Conservation (phyloP, 2,329 filamentous ascomycete species). For the Colletotrichum sp. region DNA sequence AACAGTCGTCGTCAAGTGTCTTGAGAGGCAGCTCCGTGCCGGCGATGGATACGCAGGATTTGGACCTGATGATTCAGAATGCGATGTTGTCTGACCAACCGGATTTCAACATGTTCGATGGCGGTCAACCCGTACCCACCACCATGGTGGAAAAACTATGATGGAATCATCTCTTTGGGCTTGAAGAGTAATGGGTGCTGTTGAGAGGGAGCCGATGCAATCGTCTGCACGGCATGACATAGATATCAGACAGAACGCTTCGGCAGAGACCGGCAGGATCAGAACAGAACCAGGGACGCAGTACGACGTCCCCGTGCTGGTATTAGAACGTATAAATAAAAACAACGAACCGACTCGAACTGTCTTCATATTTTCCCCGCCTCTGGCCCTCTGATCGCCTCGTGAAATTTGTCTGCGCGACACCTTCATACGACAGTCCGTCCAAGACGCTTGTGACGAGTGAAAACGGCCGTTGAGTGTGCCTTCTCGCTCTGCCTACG, state of each 20-base stretch:
- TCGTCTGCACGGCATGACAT: neutral
- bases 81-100: neutral
- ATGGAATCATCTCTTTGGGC: neutral
- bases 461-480: neutral
- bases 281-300: conserved; percentile 20
- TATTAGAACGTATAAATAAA: conserved; percentile 19
- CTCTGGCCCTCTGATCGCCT: neutral
- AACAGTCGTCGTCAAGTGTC: neutral
- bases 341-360: neutral
- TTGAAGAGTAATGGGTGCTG: neutral
- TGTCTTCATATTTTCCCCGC: neutral
- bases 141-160: neutral
- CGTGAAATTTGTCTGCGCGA: neutral
- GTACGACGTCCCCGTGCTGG: conserved; percentile 22
- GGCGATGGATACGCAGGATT: neutral
- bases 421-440: neutral
- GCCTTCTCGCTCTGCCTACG: neutral
- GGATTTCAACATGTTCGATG: neutral
- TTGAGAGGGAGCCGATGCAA: neutral
- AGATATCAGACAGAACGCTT: neutral
- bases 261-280: neutral
- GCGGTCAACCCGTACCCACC: neutral
- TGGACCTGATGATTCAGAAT: neutral
- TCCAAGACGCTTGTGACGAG: neutral
- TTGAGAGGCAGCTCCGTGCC: neutral